A percentile compares a stretch with the other conserved stretches of the same genome.
phyloP scores from a whole-genome alignment of 306 rosid genomes.

The Neltuma alba region DNA sequence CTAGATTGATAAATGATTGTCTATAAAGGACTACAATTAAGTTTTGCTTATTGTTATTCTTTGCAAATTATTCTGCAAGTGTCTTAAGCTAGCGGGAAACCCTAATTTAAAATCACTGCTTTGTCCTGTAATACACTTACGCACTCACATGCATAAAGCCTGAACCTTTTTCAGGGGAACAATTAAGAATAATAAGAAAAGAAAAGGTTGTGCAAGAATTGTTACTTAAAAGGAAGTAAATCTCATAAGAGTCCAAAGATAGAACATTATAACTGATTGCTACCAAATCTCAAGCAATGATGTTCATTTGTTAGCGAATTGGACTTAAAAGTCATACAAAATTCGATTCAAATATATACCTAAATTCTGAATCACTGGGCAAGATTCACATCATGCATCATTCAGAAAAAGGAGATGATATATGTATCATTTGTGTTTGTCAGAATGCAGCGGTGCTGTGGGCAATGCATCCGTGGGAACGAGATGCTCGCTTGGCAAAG shows the following conservation, averaged over 20 bases:
- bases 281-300: neutral
- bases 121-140: neutral
- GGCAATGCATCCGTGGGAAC: slow-evolving; percentile 98
- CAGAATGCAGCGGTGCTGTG: slow-evolving; percentile 84
- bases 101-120: neutral
- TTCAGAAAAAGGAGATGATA: neutral
- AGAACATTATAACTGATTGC: neutral
- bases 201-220: neutral
- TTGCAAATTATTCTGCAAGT: neutral
- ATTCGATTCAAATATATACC: neutral
- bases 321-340: neutral
- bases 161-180: neutral
- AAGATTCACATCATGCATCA: neutral
- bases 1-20: no score
- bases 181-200: neutral
- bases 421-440: slow-evolving; percentile 1
- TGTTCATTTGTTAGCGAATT: neutral
- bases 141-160: neutral
- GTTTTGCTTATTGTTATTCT: neutral
- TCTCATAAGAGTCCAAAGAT: neutral
- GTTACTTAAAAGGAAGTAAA: neutral
- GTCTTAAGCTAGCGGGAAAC: neutral
- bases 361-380: neutral
- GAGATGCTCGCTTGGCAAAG: slow-evolving; percentile 84
- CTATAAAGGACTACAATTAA: no score